phyloP scores from a whole-genome alignment of 176 grass and related monocot species.

The Eleusine coracana region DNA sequence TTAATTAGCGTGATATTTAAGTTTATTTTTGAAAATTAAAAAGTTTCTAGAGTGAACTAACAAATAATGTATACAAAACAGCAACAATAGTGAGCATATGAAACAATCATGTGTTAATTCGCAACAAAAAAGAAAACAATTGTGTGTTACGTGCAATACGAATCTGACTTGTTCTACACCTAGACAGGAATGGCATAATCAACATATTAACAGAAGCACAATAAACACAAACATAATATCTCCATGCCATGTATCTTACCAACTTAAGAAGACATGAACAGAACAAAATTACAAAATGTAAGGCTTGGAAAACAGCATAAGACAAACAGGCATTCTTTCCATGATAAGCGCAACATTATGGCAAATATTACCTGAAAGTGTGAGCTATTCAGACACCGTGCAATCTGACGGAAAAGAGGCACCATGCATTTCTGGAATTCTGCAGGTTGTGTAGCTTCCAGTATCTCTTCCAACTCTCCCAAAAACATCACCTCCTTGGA shows the following conservation, averaged over 20 bases:
- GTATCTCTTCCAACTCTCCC: slow-evolving; percentile 81
- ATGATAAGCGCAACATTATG: background rate
- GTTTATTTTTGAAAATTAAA: background rate
- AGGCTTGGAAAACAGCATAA: background rate
- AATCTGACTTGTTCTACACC: slow-evolving; percentile 2
- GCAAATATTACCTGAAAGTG: slow-evolving; percentile 80
- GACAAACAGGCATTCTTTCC: background rate
- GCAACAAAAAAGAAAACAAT: no score
- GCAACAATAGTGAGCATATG: background rate
- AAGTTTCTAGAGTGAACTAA: background rate
- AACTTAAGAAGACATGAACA: background rate
- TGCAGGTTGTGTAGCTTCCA: slow-evolving; percentile 75
- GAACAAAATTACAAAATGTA: background rate
- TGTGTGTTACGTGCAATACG: slow-evolving; percentile 1
- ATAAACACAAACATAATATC: background rate
- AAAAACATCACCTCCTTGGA: slow-evolving; percentile 86
- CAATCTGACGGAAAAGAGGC: slow-evolving; percentile 79
- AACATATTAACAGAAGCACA: slow-evolving; percentile 15
- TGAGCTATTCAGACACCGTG: slow-evolving; percentile 69
- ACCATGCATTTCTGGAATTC: slow-evolving; percentile 98
- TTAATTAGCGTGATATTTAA: background rate
- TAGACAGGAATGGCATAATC: background rate
- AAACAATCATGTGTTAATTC: background rate
- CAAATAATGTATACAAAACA: slow-evolving; percentile 23
- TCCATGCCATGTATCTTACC: background rate